phyloP scores from a whole-genome alignment of 2,329 filamentous ascomycete species.

The Alternaria gansuensis region DNA sequence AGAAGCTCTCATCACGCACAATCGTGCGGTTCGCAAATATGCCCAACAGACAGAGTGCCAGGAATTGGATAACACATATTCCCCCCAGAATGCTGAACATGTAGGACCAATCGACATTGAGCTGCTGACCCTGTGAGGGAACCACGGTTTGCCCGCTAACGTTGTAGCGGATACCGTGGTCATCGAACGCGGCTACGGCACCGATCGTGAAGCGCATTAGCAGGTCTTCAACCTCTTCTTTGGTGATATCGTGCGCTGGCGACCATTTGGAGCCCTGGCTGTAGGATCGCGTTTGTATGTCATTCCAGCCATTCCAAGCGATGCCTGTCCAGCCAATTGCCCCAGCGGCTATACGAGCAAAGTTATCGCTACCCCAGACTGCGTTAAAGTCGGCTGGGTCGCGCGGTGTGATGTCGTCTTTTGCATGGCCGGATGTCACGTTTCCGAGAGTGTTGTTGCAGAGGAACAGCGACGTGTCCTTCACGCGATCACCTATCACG shows the following conservation, averaged over 20 bases:
- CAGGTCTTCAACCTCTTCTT: constrained; percentile 31
- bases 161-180: constrained; percentile 42
- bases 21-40: constrained; percentile 42
- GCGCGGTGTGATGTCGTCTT: constrained; percentile 34
- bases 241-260: constrained; percentile 21
- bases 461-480: constrained; percentile 34
- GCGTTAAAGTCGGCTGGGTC: constrained; percentile 25
- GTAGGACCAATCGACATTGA: constrained; percentile 45
- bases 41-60: constrained; percentile 2
- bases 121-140: constrained; percentile 36
- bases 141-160: constrained; percentile 21
- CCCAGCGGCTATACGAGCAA: constrained; percentile 43
- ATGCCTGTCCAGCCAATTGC: constrained; percentile 48
- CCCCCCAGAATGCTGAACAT: constrained; percentile 20
- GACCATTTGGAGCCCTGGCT: constrained; percentile 40
- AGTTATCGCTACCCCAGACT: constrained; percentile 42
- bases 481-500: constrained; percentile 13
- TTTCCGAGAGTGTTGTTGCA: constrained; percentile 40
- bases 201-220: constrained; percentile 44
- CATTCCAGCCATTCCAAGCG: constrained; percentile 16
- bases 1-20: constrained; percentile 46
- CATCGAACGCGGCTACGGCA: constrained; percentile 47
- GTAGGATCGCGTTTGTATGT: constrained; percentile 33
- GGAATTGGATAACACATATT: constrained; percentile 39
- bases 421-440: constrained; percentile 18